Percentiles rank a stretch among this genome's conserved stretches.
These are phyloP conservation scores for Anthracocystis setariae DNA, from an alignment of 1,284 basidiomycete genomes.

Conservation along the genomic window DNA sequence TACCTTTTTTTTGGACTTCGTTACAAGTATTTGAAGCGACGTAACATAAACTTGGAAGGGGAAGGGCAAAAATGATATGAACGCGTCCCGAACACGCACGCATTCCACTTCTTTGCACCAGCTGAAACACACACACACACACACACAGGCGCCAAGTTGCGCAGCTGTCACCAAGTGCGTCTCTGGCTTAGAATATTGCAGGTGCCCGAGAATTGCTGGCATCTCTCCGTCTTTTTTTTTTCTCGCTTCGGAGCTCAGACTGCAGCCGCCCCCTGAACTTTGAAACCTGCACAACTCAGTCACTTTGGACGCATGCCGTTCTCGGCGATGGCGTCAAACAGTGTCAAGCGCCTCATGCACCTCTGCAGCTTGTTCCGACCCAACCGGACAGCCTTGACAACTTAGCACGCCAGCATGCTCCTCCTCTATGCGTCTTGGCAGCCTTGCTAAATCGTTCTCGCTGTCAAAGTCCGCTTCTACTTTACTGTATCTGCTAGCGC, in stretches of 20 bases:
- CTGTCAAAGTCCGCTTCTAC: slow-evolving; percentile 13
- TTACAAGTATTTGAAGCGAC: no score
- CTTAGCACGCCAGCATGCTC: background rate
- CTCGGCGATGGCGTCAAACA: slow-evolving; percentile 12
- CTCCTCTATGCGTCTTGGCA: background rate
- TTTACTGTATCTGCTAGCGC: background rate
- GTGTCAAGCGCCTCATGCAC: slow-evolving; percentile 16
- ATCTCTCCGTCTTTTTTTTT: background rate
- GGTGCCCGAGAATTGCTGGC: background rate
- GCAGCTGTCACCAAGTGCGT: no score
- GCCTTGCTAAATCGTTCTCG: background rate
- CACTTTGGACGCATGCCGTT: slow-evolving; percentile 6
- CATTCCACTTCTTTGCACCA: slow-evolving; percentile 13
- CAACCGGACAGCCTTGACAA: slow-evolving; percentile 2
- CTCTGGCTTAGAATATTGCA: no score
- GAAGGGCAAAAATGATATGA: no score
- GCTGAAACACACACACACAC: no score
- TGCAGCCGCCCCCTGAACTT: background rate
- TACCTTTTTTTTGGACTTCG: no score
- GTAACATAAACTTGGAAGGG: no score
- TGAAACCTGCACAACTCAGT: background rate
- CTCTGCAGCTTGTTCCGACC: slow-evolving; percentile 10
- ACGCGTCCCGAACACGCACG: background rate
- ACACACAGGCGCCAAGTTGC: no score
- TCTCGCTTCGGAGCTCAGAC: background rate